Evolutionary conservation across 331 rosid genomes (phyloP).

Genomic region (Acacia pycnantha): DNA sequence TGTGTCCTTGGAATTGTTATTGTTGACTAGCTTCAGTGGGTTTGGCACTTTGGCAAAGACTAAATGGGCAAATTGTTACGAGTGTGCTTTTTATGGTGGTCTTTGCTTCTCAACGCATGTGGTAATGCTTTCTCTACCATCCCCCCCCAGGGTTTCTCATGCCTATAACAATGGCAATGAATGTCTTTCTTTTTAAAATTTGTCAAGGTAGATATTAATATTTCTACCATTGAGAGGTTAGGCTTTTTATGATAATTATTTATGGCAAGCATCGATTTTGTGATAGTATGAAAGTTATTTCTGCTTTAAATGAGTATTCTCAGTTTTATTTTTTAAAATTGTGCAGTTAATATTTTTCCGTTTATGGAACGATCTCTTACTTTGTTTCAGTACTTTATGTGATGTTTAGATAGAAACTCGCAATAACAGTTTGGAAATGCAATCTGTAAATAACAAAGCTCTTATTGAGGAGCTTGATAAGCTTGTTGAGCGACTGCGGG

Average conservation of each 20-base stretch:
- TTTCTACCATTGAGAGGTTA: background rate
- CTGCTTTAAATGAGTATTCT: background rate
- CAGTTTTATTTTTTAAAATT: slow-evolving; percentile 11
- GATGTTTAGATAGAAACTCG: slow-evolving; percentile 88
- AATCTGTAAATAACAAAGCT: slow-evolving; percentile 91
- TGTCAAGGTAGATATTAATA: slow-evolving; percentile 10
- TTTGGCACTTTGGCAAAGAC: slow-evolving; percentile 8
- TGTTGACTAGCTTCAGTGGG: background rate
- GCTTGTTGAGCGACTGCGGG: slow-evolving; percentile 78
- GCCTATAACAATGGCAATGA: background rate
- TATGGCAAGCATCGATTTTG: background rate
- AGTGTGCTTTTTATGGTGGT: background rate
- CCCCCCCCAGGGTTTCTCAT: background rate
- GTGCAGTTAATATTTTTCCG: slow-evolving; percentile 13
- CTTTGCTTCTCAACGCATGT: background rate
- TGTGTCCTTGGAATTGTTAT: slow-evolving; percentile 1
- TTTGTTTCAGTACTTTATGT: slow-evolving; percentile 25
- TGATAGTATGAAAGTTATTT: slow-evolving; percentile 13
- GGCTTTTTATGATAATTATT: slow-evolving; percentile 13
- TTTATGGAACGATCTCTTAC: slow-evolving; percentile 13
- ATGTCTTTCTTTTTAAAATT: background rate
- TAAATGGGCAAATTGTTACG: slow-evolving; percentile 5
- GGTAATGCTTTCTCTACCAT: background rate
- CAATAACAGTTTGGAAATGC: slow-evolving; percentile 92
- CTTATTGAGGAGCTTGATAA: slow-evolving; percentile 95